Percentiles rank a stretch among this genome's conserved stretches.
Evolutionary conservation across 768 basidiomycete genomes (phyloP).

Genomic region (Suillus luteus): DNA sequence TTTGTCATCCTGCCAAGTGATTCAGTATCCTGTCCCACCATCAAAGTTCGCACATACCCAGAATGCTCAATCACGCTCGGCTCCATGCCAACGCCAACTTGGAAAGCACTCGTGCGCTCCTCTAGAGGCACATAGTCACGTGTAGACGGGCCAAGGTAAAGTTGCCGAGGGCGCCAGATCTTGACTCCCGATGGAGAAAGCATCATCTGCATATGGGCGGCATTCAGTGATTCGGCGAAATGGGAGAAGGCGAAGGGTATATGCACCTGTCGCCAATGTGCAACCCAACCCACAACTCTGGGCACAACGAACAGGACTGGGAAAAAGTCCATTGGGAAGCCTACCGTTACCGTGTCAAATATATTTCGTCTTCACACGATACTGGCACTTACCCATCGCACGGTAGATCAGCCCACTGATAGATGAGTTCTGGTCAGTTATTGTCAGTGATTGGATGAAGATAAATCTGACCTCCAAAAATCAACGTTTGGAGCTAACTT

Average conservation of each 20-base stretch:
- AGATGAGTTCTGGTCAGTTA: conserved; percentile 8
- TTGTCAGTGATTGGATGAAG: not conserved
- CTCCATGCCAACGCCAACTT: conserved; percentile 51
- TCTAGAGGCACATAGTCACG: conserved; percentile 74
- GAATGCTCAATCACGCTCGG: conserved; percentile 71
- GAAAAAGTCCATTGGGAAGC: conserved; percentile 94
- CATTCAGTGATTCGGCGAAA: conserved; percentile 1
- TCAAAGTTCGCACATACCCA: conserved; percentile 53
- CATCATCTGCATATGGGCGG: conserved; percentile 68
- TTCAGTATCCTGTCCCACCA: conserved; percentile 8
- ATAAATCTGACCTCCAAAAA: conserved; percentile 60
- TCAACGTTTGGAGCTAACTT: conserved; percentile 89
- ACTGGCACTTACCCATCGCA: conserved; percentile 69
- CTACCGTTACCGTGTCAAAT: conserved; percentile 37
- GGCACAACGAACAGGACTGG: conserved; percentile 92
- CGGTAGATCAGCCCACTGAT: conserved; percentile 84
- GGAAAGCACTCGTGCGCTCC: conserved; percentile 51
- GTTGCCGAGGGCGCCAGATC: conserved; percentile 89
- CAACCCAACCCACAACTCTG: conserved; percentile 90
- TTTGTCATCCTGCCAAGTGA: conserved; percentile 30
- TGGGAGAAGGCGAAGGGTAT: conserved; percentile 1
- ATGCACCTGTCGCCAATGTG: conserved; percentile 84
- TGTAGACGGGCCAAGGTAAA: conserved; percentile 76
- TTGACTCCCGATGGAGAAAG: conserved; percentile 86
- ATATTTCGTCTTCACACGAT: not conserved